A percentile compares a stretch with the other conserved stretches of the same genome.
Conservation (phyloP, 305 asterid species). For the Ajuga reptans region DNA sequence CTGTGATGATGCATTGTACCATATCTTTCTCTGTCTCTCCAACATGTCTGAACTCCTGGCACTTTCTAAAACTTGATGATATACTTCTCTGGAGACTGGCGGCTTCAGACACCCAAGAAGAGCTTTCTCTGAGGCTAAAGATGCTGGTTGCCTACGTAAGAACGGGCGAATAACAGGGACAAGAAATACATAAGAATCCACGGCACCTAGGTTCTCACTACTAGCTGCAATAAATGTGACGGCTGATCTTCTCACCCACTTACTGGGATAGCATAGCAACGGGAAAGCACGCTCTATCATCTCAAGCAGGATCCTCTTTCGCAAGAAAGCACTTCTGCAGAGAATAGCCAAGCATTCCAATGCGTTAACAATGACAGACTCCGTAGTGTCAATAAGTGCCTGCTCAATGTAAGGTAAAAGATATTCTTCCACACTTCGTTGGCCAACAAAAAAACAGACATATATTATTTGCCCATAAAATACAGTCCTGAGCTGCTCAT, state of each 20-base stretch:
- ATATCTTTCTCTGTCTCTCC: conserved; percentile 92
- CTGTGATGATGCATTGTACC: conserved; percentile 79
- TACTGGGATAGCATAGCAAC: conserved; percentile 83
- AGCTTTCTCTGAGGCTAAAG: conserved; percentile 80
- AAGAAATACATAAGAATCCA: conserved; percentile 92
- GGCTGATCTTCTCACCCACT: conserved; percentile 83
- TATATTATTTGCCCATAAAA: conserved; percentile 85
- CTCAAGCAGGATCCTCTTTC: conserved; percentile 78
- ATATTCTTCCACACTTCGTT: conserved; percentile 96
- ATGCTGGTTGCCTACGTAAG: conserved; percentile 88
- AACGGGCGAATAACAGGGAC: conserved; percentile 84
- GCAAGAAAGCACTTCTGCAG: conserved; percentile 80
- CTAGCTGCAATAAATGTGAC: conserved; percentile 80
- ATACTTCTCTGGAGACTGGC: conserved; percentile 79
- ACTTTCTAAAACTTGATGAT: conserved; percentile 66
- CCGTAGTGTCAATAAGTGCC: conserved; percentile 78
- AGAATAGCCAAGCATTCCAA: conserved; percentile 88
- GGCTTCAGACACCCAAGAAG: conserved; percentile 81
- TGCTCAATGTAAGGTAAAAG: conserved; percentile 97
- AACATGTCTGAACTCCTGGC: conserved; percentile 91
- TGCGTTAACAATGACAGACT: conserved; percentile 83
- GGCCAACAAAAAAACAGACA: conserved; percentile 93
- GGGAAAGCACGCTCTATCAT: conserved; percentile 94
- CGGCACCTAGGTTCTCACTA: conserved; percentile 94
- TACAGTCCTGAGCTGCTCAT: conserved; percentile 96